These are phyloP conservation scores for Paracamarosporium sp. DNA, from an alignment of 2,329 filamentous ascomycete genomes.

Conservation along the genomic window DNA sequence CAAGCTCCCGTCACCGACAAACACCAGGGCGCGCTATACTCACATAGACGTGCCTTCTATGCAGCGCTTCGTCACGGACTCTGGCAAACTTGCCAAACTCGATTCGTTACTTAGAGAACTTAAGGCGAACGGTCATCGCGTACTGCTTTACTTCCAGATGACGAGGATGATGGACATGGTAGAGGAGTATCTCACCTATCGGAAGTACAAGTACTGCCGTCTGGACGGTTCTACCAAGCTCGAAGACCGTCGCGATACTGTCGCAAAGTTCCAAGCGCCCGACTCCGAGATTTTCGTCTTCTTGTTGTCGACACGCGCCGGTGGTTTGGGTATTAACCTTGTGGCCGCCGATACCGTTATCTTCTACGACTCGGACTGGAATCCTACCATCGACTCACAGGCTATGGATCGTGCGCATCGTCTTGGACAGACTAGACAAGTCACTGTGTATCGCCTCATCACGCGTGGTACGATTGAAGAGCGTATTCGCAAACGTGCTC, in stretches of 20 bases:
- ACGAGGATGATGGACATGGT: conserved; percentile 99
- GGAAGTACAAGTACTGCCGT: conserved; percentile 98
- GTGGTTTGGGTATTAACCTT: conserved; percentile 97
- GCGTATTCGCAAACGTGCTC: conserved; percentile 92
- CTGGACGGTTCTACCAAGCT: conserved; percentile 96
- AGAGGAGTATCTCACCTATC: conserved; percentile 98
- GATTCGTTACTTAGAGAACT: conserved; percentile 87
- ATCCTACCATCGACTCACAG: conserved; percentile 97
- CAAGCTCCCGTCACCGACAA: conserved; percentile 79
- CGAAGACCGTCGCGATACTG: conserved; percentile 94
- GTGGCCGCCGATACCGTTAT: conserved; percentile 98
- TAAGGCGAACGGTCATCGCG: conserved; percentile 91
- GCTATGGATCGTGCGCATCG: conserved; percentile 99
- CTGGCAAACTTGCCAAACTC: conserved; percentile 90
- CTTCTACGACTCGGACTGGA: conserved; percentile 99
- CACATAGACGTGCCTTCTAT: conserved; percentile 94
- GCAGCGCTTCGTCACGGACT: conserved; percentile 96
- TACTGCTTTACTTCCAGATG: conserved; percentile 99
- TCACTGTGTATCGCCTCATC: conserved; percentile 97
- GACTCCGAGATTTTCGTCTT: conserved; percentile 96
- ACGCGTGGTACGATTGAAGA: conserved; percentile 97
- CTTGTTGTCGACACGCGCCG: conserved; percentile 91
- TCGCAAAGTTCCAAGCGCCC: conserved; percentile 88
- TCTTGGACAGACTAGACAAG: conserved; percentile 92
- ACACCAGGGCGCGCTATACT: conserved; percentile 83